phyloP scores from a whole-genome alignment of 176 grass and related monocot species.

The Oryza glumipatula region DNA sequence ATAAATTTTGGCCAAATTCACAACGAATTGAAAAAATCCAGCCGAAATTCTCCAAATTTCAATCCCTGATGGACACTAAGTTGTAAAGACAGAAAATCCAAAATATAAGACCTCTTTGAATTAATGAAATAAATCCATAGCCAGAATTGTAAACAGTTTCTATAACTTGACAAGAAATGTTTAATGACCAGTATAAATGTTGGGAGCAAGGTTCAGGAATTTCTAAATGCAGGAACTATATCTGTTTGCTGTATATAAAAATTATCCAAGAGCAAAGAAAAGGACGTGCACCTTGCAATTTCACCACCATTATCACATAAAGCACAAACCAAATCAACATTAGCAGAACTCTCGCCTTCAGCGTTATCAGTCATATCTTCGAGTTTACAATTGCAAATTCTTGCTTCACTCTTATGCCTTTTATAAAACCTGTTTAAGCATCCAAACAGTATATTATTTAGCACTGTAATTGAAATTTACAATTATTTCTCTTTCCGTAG shows the following conservation, averaged over 20 bases:
- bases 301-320: slow-evolving; percentile 77
- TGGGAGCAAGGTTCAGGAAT: neutral
- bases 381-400: neutral
- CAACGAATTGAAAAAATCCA: too few relatives aligned
- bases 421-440: slow-evolving; percentile 35
- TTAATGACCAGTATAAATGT: neutral
- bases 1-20: too few relatives aligned
- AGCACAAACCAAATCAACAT: slow-evolving; percentile 58
- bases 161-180: neutral
- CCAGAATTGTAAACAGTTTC: neutral
- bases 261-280: neutral
- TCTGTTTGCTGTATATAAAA: slow-evolving; percentile 12
- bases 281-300: slow-evolving; percentile 45
- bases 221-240: slow-evolving; percentile 10
- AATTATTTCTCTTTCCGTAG: neutral
- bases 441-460: slow-evolving; percentile 13
- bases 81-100: neutral
- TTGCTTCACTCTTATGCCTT: slow-evolving; percentile 18
- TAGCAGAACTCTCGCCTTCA: slow-evolving; percentile 2
- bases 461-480: neutral
- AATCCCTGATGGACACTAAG: neutral
- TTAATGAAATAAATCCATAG: neutral
- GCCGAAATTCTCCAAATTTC: too few relatives aligned
- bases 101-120: neutral
- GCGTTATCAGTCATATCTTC: slow-evolving; percentile 42